Percentiles rank a stretch among this genome's conserved stretches.
These are phyloP conservation scores for Solanum hybrid DNA, from an alignment of 305 asterid species.

Conservation along the genomic window DNA sequence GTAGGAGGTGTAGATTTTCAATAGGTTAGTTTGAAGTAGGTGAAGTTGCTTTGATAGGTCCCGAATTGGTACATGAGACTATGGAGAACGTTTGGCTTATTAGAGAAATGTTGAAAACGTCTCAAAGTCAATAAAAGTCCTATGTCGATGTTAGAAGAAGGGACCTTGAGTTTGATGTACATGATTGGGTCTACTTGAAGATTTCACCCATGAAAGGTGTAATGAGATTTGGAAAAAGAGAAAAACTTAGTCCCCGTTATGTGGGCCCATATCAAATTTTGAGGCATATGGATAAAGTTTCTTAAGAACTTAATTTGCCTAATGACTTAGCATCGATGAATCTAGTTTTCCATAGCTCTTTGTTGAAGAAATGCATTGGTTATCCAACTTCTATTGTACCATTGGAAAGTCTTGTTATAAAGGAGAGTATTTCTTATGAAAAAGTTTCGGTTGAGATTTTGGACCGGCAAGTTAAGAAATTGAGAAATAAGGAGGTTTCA, in stretches of 20 bases:
- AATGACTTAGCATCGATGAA: background rate
- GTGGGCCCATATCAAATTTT: background rate
- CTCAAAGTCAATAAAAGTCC: background rate
- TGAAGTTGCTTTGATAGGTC: background rate
- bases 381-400: background rate
- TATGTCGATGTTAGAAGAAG: background rate
- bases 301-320: background rate
- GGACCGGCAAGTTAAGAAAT: background rate
- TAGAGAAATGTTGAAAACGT: background rate
- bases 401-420: background rate
- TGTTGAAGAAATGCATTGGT: background rate
- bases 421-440: background rate
- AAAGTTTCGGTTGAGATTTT: background rate
- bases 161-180: background rate
- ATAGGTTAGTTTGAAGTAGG: background rate
- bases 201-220: background rate
- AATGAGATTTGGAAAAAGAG: background rate
- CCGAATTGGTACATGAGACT: background rate
- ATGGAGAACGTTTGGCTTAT: background rate
- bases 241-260: background rate
- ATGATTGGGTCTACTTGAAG: background rate
- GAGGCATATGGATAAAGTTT: background rate
- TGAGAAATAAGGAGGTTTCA: background rate
- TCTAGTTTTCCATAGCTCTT: background rate
- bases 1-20: background rate